Evolutionary conservation across 1,284 basidiomycete species (phyloP), one percentile per base, ranked within the genome.

Genomic region (Heterobasidion irregulare): DNA sequence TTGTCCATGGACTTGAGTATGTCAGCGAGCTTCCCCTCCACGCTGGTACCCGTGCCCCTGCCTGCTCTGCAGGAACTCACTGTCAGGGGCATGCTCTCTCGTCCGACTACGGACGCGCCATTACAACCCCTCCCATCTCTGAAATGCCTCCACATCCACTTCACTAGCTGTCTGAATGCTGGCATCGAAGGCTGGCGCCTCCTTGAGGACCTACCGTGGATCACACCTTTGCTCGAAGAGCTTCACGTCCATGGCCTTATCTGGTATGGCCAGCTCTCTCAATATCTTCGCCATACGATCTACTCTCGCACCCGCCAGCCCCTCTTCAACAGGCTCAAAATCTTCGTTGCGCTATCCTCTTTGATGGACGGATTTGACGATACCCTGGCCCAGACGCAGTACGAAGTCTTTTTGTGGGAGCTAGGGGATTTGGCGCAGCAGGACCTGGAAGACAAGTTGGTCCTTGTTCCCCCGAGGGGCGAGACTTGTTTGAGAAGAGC

Each of bases 1-100:
- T 47, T 54, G 35, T 32, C 47, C n/a, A 45, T 54, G 12, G 47
- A 54, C 47, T 15, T 54, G 13, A n/a, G 36, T 9, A 34, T 26
- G 10, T 43, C 47, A 16, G n/a, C 46, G 26, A 15, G 46, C 18
- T 26, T 49, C 47, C 53, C 53, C 33, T 33, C n/a, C 47, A 32
- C 46, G 19, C 53, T 54, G 13, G 53, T 54, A 12, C 53, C 53
- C 36, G 38, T 49, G 26, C 13, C 12, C 16, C 46, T 54, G 16
- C 53, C 53, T 13, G 47, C 19, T 13, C 53, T 54, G 46, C 18
- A n/a, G n/a, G 53, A 48, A 36, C 47, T 54, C 35, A 12, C 45
- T 19, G n/a, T 44, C 10, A 41, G 43, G 16, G 38, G 16, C 9
- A 13, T 9, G 18, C 18, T 32, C 33, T 38, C 46, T n/a, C 34